Evolutionary conservation across 345 rosid species (phyloP).

Genomic region (Syzygium jambos): DNA sequence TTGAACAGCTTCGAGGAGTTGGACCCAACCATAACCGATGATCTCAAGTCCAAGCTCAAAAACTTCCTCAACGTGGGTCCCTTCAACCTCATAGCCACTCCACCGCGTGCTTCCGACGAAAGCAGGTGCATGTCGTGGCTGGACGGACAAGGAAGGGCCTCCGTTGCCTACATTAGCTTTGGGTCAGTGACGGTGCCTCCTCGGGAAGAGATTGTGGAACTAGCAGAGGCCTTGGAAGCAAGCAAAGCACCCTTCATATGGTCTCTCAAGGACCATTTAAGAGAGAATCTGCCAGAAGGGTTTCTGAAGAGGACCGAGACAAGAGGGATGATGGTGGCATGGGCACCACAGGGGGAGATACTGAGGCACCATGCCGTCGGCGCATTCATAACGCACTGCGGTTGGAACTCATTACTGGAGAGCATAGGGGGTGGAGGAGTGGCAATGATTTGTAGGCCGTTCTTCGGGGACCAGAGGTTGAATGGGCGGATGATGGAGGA

Average conservation of each 20-base stretch:
- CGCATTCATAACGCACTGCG: conserved; percentile 25
- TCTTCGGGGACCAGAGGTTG: conserved; percentile 26
- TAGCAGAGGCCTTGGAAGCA: conserved; percentile 28
- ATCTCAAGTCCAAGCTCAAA: conserved; percentile 23
- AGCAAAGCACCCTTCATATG: conserved; percentile 18
- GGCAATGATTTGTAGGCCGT: conserved; percentile 29
- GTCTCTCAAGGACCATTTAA: conserved; percentile 16
- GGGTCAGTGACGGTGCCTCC: conserved; percentile 23
- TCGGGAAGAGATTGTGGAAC: conserved; percentile 14
- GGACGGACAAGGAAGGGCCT: conserved; percentile 13
- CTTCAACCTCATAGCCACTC: conserved; percentile 7
- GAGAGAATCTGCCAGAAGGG: conserved; percentile 19
- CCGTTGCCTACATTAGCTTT: conserved; percentile 32
- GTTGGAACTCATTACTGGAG: conserved; percentile 30
- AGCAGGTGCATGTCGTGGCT: conserved; percentile 25
- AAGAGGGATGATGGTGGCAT: conserved; percentile 15
- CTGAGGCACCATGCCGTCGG: conserved; percentile 13
- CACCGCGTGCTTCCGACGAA: not conserved
- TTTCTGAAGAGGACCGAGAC: conserved; percentile 9
- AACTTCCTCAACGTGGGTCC: conserved; percentile 25
- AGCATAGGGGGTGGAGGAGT: conserved; percentile 20
- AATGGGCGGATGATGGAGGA: conserved; percentile 19
- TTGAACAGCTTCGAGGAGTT: conserved; percentile 31
- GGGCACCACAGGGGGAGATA: conserved; percentile 28
- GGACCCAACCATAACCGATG: conserved; percentile 16